Percentiles rank a stretch among this genome's conserved stretches.
Conservation (phyloP, 371 early-diverging fungal species). For the Dinochytrium kinnereticum region DNA sequence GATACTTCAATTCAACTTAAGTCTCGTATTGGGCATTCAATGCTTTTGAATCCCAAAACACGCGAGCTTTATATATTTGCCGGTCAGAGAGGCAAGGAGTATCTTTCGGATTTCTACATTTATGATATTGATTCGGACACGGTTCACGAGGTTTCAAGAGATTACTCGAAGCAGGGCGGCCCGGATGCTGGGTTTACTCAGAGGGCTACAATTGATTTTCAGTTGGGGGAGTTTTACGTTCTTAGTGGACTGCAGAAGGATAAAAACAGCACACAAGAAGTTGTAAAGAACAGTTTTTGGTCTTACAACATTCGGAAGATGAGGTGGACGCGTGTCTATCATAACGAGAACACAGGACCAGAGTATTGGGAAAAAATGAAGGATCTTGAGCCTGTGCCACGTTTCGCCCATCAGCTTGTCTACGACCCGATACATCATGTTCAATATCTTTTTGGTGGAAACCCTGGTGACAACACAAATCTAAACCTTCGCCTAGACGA, state of each 20-base stretch:
- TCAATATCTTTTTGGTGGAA: slow-evolving; percentile 89
- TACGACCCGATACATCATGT: slow-evolving; percentile 66
- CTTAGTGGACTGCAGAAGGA: slow-evolving; percentile 70
- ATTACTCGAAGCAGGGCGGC: slow-evolving; percentile 71
- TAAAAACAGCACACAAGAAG: slow-evolving; percentile 57
- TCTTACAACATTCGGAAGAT: slow-evolving; percentile 67
- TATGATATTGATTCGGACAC: slow-evolving; percentile 79
- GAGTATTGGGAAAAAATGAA: slow-evolving; percentile 57
- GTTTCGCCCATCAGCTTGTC: slow-evolving; percentile 88
- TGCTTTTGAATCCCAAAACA: slow-evolving; percentile 77
- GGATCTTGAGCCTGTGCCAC: slow-evolving; percentile 72
- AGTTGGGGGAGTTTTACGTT: slow-evolving; percentile 81
- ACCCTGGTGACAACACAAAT: slow-evolving; percentile 70
- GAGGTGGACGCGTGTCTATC: slow-evolving; percentile 77
- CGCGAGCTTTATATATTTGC: slow-evolving; percentile 87
- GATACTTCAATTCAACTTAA: slow-evolving; percentile 58
- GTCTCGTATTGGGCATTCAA: slow-evolving; percentile 87
- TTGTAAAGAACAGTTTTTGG: slow-evolving; percentile 77
- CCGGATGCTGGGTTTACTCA: slow-evolving; percentile 85
- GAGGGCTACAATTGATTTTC: slow-evolving; percentile 78
- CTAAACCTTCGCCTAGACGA: slow-evolving; percentile 73
- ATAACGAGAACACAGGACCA: slow-evolving; percentile 62
- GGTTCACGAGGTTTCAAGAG: slow-evolving; percentile 72
- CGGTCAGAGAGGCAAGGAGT: slow-evolving; percentile 84
- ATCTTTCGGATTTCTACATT: slow-evolving; percentile 72